Evolutionary conservation across 1,284 basidiomycete genomes (phyloP).

Genomic region (Apiotrichum gamsii): DNA sequence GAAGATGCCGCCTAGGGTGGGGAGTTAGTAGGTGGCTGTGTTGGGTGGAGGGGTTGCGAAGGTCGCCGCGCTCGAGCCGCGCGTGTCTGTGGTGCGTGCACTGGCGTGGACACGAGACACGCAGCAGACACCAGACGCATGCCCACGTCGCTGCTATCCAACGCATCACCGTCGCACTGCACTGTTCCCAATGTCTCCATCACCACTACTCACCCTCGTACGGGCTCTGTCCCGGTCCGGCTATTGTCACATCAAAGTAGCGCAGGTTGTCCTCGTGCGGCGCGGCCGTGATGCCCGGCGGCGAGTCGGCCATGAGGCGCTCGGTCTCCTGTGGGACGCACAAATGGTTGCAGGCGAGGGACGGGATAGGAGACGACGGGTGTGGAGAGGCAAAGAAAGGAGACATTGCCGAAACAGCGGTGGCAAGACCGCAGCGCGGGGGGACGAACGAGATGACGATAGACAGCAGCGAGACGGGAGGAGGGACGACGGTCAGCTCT

Average conservation of each 20-base stretch:
- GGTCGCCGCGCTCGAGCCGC: too few species aligned
- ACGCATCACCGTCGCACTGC: too few species aligned
- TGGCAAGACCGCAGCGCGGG: too few species aligned
- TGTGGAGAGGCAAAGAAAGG: not conserved
- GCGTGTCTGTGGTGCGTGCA: too few species aligned
- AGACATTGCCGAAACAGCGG: not conserved
- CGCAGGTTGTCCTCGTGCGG: slow-evolving; percentile 97
- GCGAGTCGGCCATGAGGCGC: slow-evolving; percentile 87
- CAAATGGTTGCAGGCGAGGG: not conserved
- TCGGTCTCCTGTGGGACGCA: slow-evolving; percentile 77
- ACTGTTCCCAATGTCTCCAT: too few species aligned
- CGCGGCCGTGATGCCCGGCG: slow-evolving; percentile 85
- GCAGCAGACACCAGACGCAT: too few species aligned
- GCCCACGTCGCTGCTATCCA: too few species aligned
- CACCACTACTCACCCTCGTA: slow-evolving; percentile 85
- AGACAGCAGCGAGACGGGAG: too few species aligned
- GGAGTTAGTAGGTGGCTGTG: too few species aligned
- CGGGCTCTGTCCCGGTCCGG: slow-evolving; percentile 87
- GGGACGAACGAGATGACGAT: too few species aligned
- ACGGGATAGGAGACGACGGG: not conserved
- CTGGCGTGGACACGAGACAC: too few species aligned
- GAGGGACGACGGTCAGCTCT: not conserved
- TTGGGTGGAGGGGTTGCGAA: too few species aligned
- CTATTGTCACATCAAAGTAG: slow-evolving; percentile 97
- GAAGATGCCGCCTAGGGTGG: slow-evolving; percentile 74